Percentiles rank a stretch among this genome's conserved stretches.
Conservation (phyloP, 495 filamentous ascomycete species). For the Aspergillus baeticus region DNA sequence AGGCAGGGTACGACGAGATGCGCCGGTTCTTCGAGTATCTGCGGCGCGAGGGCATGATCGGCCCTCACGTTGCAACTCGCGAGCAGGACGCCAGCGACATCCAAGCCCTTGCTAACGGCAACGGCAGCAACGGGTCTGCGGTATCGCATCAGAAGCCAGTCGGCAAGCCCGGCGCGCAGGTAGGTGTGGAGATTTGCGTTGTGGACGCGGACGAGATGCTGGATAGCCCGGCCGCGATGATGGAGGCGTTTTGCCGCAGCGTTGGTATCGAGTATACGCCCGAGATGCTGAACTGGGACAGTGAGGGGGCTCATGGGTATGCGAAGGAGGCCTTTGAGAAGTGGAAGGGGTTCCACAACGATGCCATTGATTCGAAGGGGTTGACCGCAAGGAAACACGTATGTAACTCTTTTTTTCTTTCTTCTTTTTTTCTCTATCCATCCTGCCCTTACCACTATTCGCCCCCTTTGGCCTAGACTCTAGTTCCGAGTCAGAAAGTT, state of each 20-base stretch:
- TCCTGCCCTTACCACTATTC: not conserved
- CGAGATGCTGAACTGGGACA: constrained; percentile 81
- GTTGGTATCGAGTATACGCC: constrained; percentile 70
- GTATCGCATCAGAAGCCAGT: constrained; percentile 15
- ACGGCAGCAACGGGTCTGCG: no score
- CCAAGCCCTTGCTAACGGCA: constrained; percentile 11
- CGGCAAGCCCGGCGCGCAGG: constrained; percentile 23
- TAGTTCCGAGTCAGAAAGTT: not conserved
- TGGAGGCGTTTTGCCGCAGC: constrained; percentile 74
- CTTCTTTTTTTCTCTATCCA: not conserved
- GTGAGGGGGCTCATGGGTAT: constrained; percentile 59
- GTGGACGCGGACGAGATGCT: constrained; percentile 94
- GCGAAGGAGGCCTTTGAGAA: constrained; percentile 81
- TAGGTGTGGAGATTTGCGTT: constrained; percentile 69
- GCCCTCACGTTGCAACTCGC: constrained; percentile 55
- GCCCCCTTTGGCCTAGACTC: not conserved
- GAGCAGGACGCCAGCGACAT: constrained; percentile 30
- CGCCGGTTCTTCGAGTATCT: constrained; percentile 84
- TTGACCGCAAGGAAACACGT: constrained; percentile 72
- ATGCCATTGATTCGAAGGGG: constrained; percentile 76
- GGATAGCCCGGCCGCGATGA: constrained; percentile 69
- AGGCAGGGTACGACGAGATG: constrained; percentile 89
- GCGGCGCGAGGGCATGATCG: constrained; percentile 56
- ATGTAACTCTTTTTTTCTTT: constrained; percentile 38
- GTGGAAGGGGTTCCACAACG: constrained; percentile 95